Base-by-base conservation (phyloP, 2,329 filamentous ascomycete species). In the Ophiosphaerella korrae region DNA sequence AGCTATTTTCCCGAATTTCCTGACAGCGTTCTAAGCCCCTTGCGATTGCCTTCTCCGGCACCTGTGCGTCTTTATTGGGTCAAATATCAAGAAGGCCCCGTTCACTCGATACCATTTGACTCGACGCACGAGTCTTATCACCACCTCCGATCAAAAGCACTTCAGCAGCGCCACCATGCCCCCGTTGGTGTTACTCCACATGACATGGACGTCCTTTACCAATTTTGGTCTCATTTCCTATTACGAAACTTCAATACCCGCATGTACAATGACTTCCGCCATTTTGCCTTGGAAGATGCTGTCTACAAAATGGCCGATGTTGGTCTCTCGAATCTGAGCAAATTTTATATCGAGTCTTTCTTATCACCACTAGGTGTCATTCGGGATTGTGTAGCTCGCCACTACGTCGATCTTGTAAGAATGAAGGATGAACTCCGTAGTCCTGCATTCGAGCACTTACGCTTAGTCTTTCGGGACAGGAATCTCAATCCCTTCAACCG, bases 241-340 rank as follows among this genome's bases (percentile, higher is more conserved):
- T 81, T 85, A 56, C 81, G 84, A 64, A 87, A 88, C 74, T 91
- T 92, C 81, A 89, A 92, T 72, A 78, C 81, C 51, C 79, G 78
- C 67, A 89, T 92, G 84, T 92, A 92, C 75, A 78, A 84, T 67
- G 88, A 92, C 71, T 91, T 92, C 75, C 84, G 84, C 57, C 77
- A 78, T 63, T 80, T 83, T 69, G 88, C 88, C 48, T 75, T 87
- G 54, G 84, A 87, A 67, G 88, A 92, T 73, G 78, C 81, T 48
- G 71, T 74, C 50, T 72, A 80, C 56, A 77, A 77, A 63, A 74
- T 75, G 64, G 79, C 79, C 52, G 76, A 77, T 52, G 76, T 76
- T 57, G 88, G 88, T 42, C 76, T 89, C 66, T 79, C 79, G 51
- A 82, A 82, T 68, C 77, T 91, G 48, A 76, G 89, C 61, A 81